Conservation (phyloP, 345 rosid species). For the Gossypium raimondii region DNA sequence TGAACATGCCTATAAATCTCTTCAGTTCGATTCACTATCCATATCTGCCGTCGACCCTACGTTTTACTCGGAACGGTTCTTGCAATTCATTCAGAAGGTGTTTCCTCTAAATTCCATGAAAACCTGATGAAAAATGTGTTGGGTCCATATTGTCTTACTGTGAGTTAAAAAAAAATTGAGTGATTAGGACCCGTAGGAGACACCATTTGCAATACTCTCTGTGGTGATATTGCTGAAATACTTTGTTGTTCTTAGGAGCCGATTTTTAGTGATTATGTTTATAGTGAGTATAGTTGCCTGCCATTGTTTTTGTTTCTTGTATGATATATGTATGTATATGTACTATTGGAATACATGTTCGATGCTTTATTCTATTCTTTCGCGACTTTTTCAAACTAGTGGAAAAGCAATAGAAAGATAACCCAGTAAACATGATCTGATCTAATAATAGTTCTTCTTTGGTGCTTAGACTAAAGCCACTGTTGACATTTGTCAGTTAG, state of each 20-base stretch:
- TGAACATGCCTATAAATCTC: constrained; percentile 89
- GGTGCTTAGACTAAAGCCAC: background rate
- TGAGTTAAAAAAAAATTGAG: background rate
- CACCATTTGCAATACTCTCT: background rate
- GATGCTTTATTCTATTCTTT: background rate
- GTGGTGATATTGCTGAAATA: background rate
- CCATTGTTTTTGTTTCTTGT: background rate
- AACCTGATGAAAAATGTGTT: constrained; percentile 17
- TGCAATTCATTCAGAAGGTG: constrained; percentile 72
- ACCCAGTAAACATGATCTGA: background rate
- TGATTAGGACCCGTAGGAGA: background rate
- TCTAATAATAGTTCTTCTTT: background rate
- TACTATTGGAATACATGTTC: background rate
- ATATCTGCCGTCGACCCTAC: constrained; percentile 92
- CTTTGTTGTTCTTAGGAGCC: background rate
- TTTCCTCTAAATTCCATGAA: constrained; percentile 44
- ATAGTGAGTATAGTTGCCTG: background rate
- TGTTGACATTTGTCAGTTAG: background rate
- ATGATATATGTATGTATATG: background rate
- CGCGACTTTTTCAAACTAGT: background rate
- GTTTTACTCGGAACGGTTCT: constrained; percentile 77
- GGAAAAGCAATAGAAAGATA: background rate
- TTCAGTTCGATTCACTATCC: constrained; percentile 78
- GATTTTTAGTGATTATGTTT: constrained; percentile 4
- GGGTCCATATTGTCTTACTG: background rate